Conservation (phyloP, 768 basidiomycete species). For the Aureoboletus auriporus region DNA sequence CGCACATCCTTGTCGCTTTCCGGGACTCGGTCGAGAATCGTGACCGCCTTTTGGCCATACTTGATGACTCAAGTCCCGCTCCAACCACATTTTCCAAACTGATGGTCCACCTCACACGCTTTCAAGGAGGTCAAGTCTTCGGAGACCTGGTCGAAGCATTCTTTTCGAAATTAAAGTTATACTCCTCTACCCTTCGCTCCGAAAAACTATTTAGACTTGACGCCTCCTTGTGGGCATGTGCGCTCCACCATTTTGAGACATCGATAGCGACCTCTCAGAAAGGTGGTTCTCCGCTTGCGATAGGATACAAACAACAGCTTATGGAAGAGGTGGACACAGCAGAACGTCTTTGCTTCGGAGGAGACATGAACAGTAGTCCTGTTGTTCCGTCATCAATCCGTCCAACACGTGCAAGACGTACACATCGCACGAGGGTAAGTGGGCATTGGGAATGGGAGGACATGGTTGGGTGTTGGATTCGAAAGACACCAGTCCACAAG, state of each 20-base stretch:
- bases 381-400: slow-evolving; percentile 4
- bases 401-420: slow-evolving; percentile 1
- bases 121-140: slow-evolving; percentile 6
- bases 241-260: slow-evolving; percentile 44
- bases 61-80: slow-evolving; percentile 26
- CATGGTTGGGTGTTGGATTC: slow-evolving; percentile 43
- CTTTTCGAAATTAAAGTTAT: slow-evolving; percentile 19
- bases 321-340: slow-evolving; percentile 49
- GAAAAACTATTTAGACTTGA: slow-evolving; percentile 39
- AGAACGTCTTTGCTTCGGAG: slow-evolving; percentile 44
- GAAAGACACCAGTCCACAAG: slow-evolving; percentile 31
- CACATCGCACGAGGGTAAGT: slow-evolving; percentile 13
- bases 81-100: slow-evolving; percentile 30
- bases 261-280: slow-evolving; percentile 21
- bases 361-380: slow-evolving; percentile 13
- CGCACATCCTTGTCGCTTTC: slow-evolving; percentile 16
- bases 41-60: slow-evolving; percentile 18
- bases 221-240: slow-evolving; percentile 50
- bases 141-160: slow-evolving; percentile 21
- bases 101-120: slow-evolving; percentile 18
- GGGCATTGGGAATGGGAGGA: slow-evolving; percentile 49
- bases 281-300: slow-evolving; percentile 22
- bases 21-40: slow-evolving; percentile 4
- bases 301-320: slow-evolving; percentile 36
- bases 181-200: slow-evolving; percentile 29